Percentiles rank a stretch among this genome's conserved stretches.
Evolutionary conservation across 345 rosid species (phyloP).

Genomic region (Fremontodendron californicum): DNA sequence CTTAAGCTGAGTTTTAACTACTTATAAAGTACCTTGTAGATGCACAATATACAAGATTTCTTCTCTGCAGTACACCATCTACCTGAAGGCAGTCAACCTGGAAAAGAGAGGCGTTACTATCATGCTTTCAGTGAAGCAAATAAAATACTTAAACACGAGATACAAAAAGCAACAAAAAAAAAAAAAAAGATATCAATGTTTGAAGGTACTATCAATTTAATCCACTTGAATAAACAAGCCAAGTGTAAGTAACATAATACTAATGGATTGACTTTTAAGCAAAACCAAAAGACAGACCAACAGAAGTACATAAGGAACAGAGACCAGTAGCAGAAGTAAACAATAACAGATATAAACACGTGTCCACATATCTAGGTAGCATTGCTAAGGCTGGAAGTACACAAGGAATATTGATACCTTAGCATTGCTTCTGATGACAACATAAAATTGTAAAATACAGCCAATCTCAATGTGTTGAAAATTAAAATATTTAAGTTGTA

Average conservation of each 20-base stretch:
- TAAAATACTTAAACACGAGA: slow-evolving; percentile 1
- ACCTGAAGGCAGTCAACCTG: slow-evolving; percentile 97
- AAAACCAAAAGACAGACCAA: background rate
- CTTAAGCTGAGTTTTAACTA: slow-evolving; percentile 1
- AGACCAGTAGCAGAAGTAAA: background rate
- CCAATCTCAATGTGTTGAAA: background rate
- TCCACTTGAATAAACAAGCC: background rate
- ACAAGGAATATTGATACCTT: background rate
- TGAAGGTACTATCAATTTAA: background rate
- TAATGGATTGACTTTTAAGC: background rate
- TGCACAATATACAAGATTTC: slow-evolving; percentile 95
- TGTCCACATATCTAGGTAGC: background rate
- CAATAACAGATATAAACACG: background rate
- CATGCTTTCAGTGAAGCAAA: slow-evolving; percentile 14
- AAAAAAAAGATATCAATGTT: background rate
- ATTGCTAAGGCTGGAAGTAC: background rate
- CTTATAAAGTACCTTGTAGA: slow-evolving; percentile 72
- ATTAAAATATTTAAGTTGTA: background rate
- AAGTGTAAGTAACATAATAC: background rate
- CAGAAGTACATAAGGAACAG: background rate
- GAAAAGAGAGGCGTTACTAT: slow-evolving; percentile 14
- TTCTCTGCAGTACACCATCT: slow-evolving; percentile 84
- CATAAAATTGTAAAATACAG: background rate
- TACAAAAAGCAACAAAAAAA: background rate
- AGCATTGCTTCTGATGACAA: background rate